Evolutionary conservation across 805 yeast species (phyloP).

Genomic region (Clavispora vitiphila): DNA sequence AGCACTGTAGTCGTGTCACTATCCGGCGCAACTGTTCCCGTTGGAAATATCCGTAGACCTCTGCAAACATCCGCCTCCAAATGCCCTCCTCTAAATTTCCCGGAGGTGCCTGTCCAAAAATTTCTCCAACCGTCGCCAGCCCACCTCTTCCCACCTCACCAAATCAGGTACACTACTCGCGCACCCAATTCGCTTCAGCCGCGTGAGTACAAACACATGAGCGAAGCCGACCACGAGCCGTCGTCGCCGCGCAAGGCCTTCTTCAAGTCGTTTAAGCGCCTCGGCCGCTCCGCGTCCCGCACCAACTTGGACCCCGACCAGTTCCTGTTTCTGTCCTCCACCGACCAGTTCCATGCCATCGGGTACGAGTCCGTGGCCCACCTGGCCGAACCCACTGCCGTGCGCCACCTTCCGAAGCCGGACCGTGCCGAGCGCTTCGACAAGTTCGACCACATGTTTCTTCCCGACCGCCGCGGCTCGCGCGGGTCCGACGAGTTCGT

Average conservation of each 20-base stretch:
- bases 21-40: too few species aligned
- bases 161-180: background rate
- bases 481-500: background rate
- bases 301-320: background rate
- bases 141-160: too few species aligned
- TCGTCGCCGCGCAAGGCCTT: conserved; percentile 12
- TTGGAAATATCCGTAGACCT: too few species aligned
- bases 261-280: conserved; percentile 26
- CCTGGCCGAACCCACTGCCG: conserved; percentile 27
- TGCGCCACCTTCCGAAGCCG: conserved; percentile 19
- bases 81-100: too few species aligned
- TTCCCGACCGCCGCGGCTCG: background rate
- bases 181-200: background rate
- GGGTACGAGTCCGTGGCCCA: conserved; percentile 28
- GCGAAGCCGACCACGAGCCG: background rate
- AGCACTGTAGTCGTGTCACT: too few species aligned
- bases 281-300: conserved; percentile 22
- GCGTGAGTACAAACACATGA: background rate
- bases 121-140: too few species aligned
- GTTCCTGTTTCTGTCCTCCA: background rate
- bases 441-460: background rate
- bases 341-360: conserved; percentile 30
- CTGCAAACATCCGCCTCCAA: too few species aligned
- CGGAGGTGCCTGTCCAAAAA: too few species aligned
- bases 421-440: background rate